These are phyloP conservation scores for Conticribra guillardii DNA, from an alignment of 108 stramenopile species.

Conservation along the genomic window DNA sequence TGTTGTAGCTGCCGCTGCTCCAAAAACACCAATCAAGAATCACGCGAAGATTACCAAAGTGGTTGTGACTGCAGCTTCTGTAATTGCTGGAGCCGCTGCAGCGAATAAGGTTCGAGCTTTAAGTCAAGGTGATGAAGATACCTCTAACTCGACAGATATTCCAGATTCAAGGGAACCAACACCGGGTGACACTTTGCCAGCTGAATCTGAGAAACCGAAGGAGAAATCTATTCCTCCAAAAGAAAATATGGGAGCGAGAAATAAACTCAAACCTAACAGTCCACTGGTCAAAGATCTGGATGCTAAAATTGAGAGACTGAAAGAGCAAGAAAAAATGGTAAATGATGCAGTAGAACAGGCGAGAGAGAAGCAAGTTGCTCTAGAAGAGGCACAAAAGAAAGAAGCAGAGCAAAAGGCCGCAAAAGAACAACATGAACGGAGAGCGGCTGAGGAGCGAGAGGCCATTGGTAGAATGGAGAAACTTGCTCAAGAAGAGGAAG, in stretches of 20 bases:
- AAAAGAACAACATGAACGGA: neutral
- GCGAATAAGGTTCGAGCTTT: slow-evolving; percentile 7
- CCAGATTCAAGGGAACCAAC: neutral
- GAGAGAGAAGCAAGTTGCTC: neutral
- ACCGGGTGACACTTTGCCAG: neutral
- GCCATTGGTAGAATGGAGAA: neutral
- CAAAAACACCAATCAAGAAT: neutral
- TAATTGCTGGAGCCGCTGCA: slow-evolving; percentile 17
- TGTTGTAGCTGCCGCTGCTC: neutral
- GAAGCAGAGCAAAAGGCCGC: slow-evolving; percentile 8
- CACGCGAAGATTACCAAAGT: slow-evolving; percentile 5
- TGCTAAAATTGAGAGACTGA: slow-evolving; percentile 26
- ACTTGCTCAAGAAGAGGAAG: neutral
- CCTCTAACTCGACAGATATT: neutral
- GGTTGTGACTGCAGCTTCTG: slow-evolving; percentile 17
- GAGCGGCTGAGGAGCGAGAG: neutral
- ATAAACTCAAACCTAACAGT: neutral
- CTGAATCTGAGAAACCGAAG: neutral
- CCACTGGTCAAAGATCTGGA: slow-evolving; percentile 28
- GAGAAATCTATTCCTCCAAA: too few relatives aligned
- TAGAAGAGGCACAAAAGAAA: neutral
- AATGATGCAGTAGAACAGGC: neutral
- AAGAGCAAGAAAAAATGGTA: slow-evolving; percentile 19
- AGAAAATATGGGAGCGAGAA: neutral
- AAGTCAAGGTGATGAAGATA: neutral